These are phyloP conservation scores for Trichoderma gracile DNA, from an alignment of 2,329 filamentous ascomycete species.

Conservation along the genomic window DNA sequence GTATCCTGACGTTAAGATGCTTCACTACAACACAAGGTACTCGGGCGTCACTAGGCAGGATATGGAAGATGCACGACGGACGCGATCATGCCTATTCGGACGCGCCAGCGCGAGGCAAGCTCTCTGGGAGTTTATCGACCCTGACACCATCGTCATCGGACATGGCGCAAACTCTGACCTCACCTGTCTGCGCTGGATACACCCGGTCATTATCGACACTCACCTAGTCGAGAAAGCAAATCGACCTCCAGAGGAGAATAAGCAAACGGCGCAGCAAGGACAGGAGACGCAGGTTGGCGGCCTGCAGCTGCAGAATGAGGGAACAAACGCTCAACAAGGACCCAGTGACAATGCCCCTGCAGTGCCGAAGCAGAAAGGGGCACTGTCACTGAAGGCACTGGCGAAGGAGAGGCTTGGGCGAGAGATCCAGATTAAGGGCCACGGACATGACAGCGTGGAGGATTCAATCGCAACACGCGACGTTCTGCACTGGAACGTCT, in stretches of 20 bases:
- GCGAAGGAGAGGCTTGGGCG: constrained; percentile 40
- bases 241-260: constrained; percentile 25
- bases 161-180: constrained; percentile 49
- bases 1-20: constrained; percentile 47
- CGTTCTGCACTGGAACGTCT: constrained; percentile 43
- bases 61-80: constrained; percentile 41
- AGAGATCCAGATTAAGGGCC: constrained; percentile 42
- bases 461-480: constrained; percentile 48
- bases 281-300: background rate
- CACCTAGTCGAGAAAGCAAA: constrained; percentile 37
- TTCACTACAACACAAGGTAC: constrained; percentile 51
- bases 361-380: constrained; percentile 27
- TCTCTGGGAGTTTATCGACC: constrained; percentile 48
- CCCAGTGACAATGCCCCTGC: constrained; percentile 17
- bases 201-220: constrained; percentile 49
- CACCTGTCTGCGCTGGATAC: constrained; percentile 50
- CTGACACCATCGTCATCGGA: constrained; percentile 50
- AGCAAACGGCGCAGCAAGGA: background rate
- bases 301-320: background rate
- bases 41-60: constrained; percentile 49
- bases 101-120: constrained; percentile 44
- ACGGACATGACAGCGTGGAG: constrained; percentile 47
- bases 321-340: background rate
- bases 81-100: constrained; percentile 43
- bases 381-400: constrained; percentile 45